Evolutionary conservation across 2,329 filamentous ascomycete genomes (phyloP), one percentile per base, ranked within the genome.

Genomic region (Calonectria montana): DNA sequence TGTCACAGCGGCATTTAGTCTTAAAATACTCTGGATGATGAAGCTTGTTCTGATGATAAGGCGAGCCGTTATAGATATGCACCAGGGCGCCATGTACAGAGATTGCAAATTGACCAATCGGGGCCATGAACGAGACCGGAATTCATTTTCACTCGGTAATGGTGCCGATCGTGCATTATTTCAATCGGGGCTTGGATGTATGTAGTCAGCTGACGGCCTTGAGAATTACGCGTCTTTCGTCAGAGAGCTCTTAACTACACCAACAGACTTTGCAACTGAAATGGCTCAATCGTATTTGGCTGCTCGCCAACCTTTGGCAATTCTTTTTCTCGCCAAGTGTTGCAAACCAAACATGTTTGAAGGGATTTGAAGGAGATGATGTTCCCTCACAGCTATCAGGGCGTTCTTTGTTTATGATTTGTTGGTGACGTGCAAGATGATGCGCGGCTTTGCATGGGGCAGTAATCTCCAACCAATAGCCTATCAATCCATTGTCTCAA

Each of bases 31-130:
- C 13, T 13, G 47, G 7, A 27, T 29, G 21, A 41, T 23, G 16
- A 21, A 53, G 35, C 47, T 48, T 59, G n/a, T 39, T 39, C 29
- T 5, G 13, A 18, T 31, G 37, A 55, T 50, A 53, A 29, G 47
- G 21, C 47, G 15, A 35, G 47, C 35, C 47, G 21, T 23, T 8
- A 18, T 27, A 48, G 37, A 65, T n/a, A 21, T 16, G 23, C 35
- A 37, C 35, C 48, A 21, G 25, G 29, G 25, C 16, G 18, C 35
- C 47, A 25, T 31, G 53, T 73, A 73, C 73, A 70, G 62, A 75
- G 74, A 74, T 72, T 76, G 71, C 74, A 69, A 23, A 50, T 31
- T 21, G 25, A 29, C 15, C 68, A 70, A 65, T 69, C 57, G 69
- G 69, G 67, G 67, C 66, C 62, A 71, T 67, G 16, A 65, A 67